These are phyloP conservation scores for Fusarium temperatum DNA, from an alignment of 2,329 filamentous ascomycete genomes.

Conservation along the genomic window DNA sequence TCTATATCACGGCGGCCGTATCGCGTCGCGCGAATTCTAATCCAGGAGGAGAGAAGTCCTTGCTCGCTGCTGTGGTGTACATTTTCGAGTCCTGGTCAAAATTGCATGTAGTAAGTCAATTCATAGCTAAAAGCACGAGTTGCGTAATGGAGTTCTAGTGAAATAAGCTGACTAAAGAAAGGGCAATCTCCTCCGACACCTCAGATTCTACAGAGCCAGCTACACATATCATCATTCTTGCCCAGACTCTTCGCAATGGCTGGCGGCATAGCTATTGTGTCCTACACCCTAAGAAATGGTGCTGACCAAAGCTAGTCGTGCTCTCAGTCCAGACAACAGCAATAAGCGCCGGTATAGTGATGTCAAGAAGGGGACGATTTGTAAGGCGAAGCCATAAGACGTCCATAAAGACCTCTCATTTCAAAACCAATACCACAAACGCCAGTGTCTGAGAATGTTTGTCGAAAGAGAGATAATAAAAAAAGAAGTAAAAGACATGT, in stretches of 20 bases:
- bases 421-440: slow-evolving; percentile 33
- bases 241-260: background rate
- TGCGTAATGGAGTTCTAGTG: slow-evolving; percentile 32
- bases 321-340: slow-evolving; percentile 9
- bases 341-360: background rate
- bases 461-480: slow-evolving; percentile 5
- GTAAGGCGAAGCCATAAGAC: slow-evolving; percentile 11
- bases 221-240: slow-evolving; percentile 30
- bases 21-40: background rate
- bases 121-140: slow-evolving; percentile 1
- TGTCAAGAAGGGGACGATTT: slow-evolving; percentile 18
- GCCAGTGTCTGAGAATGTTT: slow-evolving; percentile 25
- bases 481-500: slow-evolving; percentile 18
- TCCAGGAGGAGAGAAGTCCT: background rate
- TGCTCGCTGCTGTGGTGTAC: background rate
- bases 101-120: background rate
- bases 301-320: slow-evolving; percentile 1
- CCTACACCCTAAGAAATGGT: background rate
- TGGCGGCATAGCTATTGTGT: background rate
- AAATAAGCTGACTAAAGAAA: slow-evolving; percentile 37
- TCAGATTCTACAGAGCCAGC: slow-evolving; percentile 38
- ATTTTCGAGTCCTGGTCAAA: background rate
- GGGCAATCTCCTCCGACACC: slow-evolving; percentile 36
- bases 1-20: background rate
- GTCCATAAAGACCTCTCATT: slow-evolving; percentile 24